These are phyloP conservation scores for Botrytis aclada DNA, from an alignment of 2,329 filamentous ascomycete genomes.

Conservation along the genomic window DNA sequence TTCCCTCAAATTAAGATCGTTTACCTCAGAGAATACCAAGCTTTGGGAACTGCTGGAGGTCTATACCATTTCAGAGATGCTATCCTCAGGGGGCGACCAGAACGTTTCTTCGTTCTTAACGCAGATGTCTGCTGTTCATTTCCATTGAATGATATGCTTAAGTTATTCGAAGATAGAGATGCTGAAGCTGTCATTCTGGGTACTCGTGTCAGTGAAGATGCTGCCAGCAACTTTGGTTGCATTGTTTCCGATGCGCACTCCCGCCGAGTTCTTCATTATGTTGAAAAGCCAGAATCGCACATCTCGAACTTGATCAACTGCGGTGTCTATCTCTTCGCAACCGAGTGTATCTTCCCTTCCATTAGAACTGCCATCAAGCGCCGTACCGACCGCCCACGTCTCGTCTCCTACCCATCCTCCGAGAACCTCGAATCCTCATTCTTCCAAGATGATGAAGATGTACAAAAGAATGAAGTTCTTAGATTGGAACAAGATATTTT, in stretches of 20 bases:
- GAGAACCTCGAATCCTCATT: slow-evolving; percentile 80
- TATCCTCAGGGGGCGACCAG: slow-evolving; percentile 91
- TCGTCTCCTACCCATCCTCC: slow-evolving; percentile 92
- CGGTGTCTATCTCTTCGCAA: slow-evolving; percentile 95
- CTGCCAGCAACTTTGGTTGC: slow-evolving; percentile 94
- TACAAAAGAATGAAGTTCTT: slow-evolving; percentile 78
- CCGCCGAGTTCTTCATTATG: slow-evolving; percentile 95
- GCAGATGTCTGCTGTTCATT: slow-evolving; percentile 99
- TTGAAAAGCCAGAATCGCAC: slow-evolving; percentile 96
- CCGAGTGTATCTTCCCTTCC: slow-evolving; percentile 92
- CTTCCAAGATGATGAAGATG: slow-evolving; percentile 67
- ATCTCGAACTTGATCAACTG: slow-evolving; percentile 99
- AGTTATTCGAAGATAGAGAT: slow-evolving; percentile 89
- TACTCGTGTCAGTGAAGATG: slow-evolving; percentile 85
- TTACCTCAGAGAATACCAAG: slow-evolving; percentile 96
- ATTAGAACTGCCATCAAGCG: slow-evolving; percentile 95
- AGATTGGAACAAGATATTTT: slow-evolving; percentile 96
- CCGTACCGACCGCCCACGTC: slow-evolving; percentile 82
- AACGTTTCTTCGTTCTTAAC: slow-evolving; percentile 95
- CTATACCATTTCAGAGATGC: slow-evolving; percentile 99
- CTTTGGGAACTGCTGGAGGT: slow-evolving; percentile 90
- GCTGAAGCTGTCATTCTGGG: slow-evolving; percentile 96
- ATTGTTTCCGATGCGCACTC: slow-evolving; percentile 93
- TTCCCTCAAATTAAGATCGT: slow-evolving; percentile 88
- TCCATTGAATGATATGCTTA: slow-evolving; percentile 92